phyloP scores from a whole-genome alignment of 768 basidiomycete species.

The Mycena chlorophos region DNA sequence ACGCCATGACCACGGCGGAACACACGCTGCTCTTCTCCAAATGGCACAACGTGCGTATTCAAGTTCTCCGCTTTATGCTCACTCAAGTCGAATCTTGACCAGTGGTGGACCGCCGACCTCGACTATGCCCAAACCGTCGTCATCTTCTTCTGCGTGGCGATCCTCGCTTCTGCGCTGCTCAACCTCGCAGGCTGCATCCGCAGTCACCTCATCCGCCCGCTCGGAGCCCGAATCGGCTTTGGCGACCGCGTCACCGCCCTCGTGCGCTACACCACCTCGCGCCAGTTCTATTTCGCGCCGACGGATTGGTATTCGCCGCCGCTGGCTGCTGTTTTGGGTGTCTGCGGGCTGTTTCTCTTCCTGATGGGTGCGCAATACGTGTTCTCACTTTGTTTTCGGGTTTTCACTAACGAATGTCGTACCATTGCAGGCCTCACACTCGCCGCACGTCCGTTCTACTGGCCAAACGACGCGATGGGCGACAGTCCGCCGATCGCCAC shows the following conservation, averaged over 20 bases:
- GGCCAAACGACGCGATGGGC: constrained; percentile 32
- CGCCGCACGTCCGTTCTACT: constrained; percentile 30
- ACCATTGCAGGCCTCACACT: constrained; percentile 24
- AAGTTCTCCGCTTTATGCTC: not conserved
- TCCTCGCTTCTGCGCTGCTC: constrained; percentile 18
- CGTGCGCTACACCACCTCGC: constrained; percentile 23
- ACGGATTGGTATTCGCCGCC: constrained; percentile 32
- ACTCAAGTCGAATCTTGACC: not conserved
- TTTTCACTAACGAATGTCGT: not conserved
- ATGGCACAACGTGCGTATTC: constrained; percentile 30
- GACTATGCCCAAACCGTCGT: constrained; percentile 32
- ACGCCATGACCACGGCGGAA: constrained; percentile 26
- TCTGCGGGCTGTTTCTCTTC: constrained; percentile 28
- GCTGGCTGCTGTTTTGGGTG: constrained; percentile 26
- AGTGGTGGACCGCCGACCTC: constrained; percentile 35
- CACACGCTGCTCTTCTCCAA: constrained; percentile 21
- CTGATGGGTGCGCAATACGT: constrained; percentile 21
- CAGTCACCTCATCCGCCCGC: not conserved
- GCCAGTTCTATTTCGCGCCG: constrained; percentile 24
- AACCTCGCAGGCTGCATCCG: constrained; percentile 13
- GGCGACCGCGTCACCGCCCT: constrained; percentile 23
- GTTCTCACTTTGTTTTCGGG: too few relatives aligned
- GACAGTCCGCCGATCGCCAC: constrained; percentile 32
- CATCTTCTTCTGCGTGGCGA: constrained; percentile 31
- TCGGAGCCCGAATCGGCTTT: not conserved